Evolutionary conservation across 2,329 filamentous ascomycete genomes (phyloP).

Genomic region (Pseudodiploospora longispora): DNA sequence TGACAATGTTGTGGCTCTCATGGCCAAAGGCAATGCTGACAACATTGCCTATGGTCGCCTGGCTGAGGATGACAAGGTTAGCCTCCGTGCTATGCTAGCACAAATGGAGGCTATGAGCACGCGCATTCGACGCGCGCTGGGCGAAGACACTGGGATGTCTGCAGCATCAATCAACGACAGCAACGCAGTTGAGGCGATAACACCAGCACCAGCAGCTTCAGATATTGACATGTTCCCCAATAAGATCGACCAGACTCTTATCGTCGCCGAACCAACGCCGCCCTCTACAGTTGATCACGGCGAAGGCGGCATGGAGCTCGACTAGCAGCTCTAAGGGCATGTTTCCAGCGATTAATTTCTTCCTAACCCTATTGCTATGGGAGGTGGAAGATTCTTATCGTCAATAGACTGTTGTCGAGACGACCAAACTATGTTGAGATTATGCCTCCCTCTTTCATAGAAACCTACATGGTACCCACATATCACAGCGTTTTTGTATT

Average conservation of each 20-base stretch:
- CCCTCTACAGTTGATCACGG: constrained; percentile 32
- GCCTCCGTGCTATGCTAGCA: constrained; percentile 40
- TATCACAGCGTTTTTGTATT: too few relatives aligned
- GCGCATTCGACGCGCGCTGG: constrained; percentile 34
- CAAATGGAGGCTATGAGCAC: constrained; percentile 37
- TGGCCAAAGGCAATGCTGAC: constrained; percentile 38
- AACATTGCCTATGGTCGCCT: constrained; percentile 35
- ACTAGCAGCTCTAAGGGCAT: constrained; percentile 15
- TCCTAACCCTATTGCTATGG: not conserved
- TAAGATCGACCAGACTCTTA: constrained; percentile 21
- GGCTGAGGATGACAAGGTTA: constrained; percentile 31
- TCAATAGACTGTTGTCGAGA: constrained; percentile 6
- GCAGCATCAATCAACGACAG: constrained; percentile 8
- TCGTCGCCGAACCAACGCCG: constrained; percentile 30
- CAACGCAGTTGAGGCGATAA: constrained; percentile 15
- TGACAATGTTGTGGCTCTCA: constrained; percentile 36
- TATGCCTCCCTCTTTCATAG: too few relatives aligned
- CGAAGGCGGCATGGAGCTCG: constrained; percentile 32
- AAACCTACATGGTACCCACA: too few relatives aligned
- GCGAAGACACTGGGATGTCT: constrained; percentile 18
- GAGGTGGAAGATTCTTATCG: not conserved
- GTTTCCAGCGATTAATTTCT: not conserved
- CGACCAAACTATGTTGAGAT: too few relatives aligned
- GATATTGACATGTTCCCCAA: constrained; percentile 14
- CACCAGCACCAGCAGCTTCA: constrained; percentile 18